Evolutionary conservation across 495 filamentous ascomycete genomes (phyloP).

Genomic region (Collariella sp.): DNA sequence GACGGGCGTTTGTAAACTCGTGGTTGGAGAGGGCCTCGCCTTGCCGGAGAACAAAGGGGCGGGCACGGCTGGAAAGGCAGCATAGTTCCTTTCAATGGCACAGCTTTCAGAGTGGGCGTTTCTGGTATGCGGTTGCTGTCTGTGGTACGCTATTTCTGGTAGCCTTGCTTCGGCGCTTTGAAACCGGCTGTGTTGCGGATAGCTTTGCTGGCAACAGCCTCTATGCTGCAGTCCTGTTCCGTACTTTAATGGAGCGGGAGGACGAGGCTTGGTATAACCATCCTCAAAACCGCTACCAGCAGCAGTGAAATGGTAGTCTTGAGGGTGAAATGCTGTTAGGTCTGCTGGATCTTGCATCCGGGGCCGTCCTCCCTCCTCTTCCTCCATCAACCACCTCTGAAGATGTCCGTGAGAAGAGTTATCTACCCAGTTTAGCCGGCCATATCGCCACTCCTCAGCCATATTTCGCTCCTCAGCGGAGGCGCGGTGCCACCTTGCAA

Average conservation of each 20-base stretch:
- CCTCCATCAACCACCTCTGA: background rate
- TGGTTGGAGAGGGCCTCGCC: background rate
- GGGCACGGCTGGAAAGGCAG: background rate
- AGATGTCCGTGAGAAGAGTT: background rate
- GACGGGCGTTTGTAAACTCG: background rate
- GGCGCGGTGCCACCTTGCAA: constrained; percentile 17
- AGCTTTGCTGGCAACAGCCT: background rate
- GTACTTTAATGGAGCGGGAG: background rate
- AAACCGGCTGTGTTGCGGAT: background rate
- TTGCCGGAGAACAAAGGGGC: background rate
- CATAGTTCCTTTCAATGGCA: background rate
- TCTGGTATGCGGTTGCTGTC: background rate
- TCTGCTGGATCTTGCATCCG: background rate
- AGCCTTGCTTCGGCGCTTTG: background rate
- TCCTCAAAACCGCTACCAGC: background rate
- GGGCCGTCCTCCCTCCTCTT: background rate
- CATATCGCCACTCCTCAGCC: background rate
- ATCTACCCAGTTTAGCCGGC: background rate
- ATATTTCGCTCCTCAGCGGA: background rate
- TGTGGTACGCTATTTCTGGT: background rate
- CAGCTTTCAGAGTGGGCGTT: background rate
- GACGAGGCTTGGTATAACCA: background rate
- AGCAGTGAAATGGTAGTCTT: background rate
- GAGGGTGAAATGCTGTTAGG: background rate
- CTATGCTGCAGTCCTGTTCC: background rate